Conservation (phyloP, 306 rosid species). For the Acacia acuminata region DNA sequence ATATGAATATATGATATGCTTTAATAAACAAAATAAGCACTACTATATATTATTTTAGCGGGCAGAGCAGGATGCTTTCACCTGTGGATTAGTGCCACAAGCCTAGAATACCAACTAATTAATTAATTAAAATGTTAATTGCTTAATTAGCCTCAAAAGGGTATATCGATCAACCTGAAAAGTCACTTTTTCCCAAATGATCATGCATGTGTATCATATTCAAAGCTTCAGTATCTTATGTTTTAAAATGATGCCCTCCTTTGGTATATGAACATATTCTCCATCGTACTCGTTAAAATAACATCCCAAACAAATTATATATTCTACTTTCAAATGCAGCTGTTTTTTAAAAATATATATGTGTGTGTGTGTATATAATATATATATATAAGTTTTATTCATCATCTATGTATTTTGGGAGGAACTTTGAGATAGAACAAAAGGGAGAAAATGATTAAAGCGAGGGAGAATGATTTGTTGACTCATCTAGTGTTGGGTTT, state of each 20-base stretch:
- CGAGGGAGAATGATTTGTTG: conserved; percentile 26
- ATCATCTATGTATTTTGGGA: not conserved
- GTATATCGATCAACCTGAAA: conserved; percentile 18
- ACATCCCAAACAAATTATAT: not conserved
- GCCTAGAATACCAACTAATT: not conserved
- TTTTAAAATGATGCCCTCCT: not conserved
- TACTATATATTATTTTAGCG: not conserved
- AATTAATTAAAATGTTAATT: conserved; percentile 14
- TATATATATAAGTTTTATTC: too few relatives aligned
- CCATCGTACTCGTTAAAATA: conserved; percentile 41
- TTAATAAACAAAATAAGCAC: not conserved
- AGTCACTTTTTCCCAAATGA: conserved; percentile 29
- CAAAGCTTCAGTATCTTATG: conserved; percentile 24
- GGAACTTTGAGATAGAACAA: conserved; percentile 2
- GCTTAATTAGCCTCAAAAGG: conserved; percentile 16
- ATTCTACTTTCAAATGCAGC: not conserved
- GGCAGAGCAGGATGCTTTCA: not conserved
- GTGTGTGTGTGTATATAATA: too few relatives aligned
- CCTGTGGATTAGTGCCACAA: not conserved
- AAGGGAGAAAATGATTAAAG: conserved; percentile 6
- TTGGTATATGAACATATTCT: conserved; percentile 45
- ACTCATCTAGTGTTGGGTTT: conserved; percentile 41
- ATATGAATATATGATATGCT: not conserved
- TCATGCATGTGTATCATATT: conserved; percentile 23
- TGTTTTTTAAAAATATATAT: not conserved